phyloP scores from a whole-genome alignment of 2,329 filamentous ascomycete species.

The Fusarium musae region DNA sequence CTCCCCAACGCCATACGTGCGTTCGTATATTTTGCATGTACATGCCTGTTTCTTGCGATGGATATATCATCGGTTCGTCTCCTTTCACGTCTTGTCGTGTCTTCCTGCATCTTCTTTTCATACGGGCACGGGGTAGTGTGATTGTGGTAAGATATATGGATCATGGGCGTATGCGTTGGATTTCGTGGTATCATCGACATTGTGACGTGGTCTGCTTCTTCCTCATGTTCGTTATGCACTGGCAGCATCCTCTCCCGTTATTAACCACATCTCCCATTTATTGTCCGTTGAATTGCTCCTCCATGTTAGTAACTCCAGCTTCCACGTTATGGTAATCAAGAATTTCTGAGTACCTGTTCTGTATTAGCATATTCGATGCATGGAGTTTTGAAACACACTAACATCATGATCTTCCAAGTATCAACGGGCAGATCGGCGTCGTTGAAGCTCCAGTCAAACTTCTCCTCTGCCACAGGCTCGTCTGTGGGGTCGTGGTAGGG shows the following conservation, averaged over 20 bases:
- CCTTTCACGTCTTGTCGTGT: conserved; percentile 20
- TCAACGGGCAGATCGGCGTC: conserved; percentile 97
- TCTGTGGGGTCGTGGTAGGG: conserved; percentile 98
- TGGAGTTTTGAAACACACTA: conserved; percentile 49
- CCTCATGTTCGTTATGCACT: conserved; percentile 33
- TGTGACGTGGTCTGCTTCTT: conserved; percentile 39
- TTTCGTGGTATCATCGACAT: conserved; percentile 52
- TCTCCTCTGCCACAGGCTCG: conserved; percentile 94
- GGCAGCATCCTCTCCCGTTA: conserved; percentile 40
- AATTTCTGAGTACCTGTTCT: conserved; percentile 92
- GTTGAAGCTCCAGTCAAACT: conserved; percentile 99
- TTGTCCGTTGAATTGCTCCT: conserved; percentile 53
- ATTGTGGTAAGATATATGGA: conserved; percentile 27
- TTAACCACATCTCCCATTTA: conserved; percentile 49
- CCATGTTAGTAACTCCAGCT: conserved; percentile 53
- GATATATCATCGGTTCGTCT: conserved; percentile 10
- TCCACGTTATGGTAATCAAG: conserved; percentile 98
- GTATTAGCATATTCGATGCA: conserved; percentile 13
- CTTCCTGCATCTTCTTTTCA: conserved; percentile 29
- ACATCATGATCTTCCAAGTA: conserved; percentile 99
- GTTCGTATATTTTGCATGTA: conserved; percentile 35
- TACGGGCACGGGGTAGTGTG: conserved; percentile 26
- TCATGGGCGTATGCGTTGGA: conserved; percentile 41
- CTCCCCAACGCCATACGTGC: conserved; percentile 48
- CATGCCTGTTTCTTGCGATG: conserved; percentile 22